These are phyloP conservation scores for Lentinula edodes DNA, from an alignment of 768 basidiomycete genomes.

Conservation along the genomic window DNA sequence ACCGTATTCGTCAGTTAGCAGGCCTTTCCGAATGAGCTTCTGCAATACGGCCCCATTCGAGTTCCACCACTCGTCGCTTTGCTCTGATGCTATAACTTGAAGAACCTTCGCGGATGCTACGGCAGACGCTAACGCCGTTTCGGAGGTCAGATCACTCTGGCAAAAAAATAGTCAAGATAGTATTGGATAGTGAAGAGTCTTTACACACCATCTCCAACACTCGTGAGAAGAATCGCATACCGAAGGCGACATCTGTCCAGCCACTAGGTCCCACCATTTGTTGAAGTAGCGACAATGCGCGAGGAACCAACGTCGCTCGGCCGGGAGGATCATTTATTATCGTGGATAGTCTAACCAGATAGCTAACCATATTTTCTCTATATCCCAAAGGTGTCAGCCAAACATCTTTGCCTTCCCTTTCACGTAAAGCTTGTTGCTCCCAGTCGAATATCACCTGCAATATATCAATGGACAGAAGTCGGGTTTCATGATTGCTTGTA, in stretches of 20 bases:
- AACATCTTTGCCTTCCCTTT: constrained; percentile 19
- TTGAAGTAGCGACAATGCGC: constrained; percentile 63
- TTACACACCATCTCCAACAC: constrained; percentile 70
- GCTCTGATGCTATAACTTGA: constrained; percentile 77
- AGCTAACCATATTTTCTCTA: constrained; percentile 90
- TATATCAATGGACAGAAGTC: constrained; percentile 84
- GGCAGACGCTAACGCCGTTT: constrained; percentile 60
- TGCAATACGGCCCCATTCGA: constrained; percentile 68
- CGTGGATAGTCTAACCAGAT: constrained; percentile 87
- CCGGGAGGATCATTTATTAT: constrained; percentile 51
- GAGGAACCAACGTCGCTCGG: constrained; percentile 46
- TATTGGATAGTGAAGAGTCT: constrained; percentile 4
- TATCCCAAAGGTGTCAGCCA: constrained; percentile 80
- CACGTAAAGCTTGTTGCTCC: constrained; percentile 64
- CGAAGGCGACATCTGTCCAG: constrained; percentile 89
- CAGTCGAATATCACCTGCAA: constrained; percentile 90
- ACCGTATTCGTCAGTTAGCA: constrained; percentile 70
- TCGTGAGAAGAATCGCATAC: constrained; percentile 84
- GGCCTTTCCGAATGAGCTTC: constrained; percentile 82
- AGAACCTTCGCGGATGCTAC: constrained; percentile 84
- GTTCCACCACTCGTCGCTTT: constrained; percentile 77
- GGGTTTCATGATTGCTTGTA: constrained; percentile 69
- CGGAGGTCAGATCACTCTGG: constrained; percentile 69
- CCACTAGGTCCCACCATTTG: constrained; percentile 77
- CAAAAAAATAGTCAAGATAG: not conserved